Evolutionary conservation across 331 rosid species (phyloP).

Genomic region (Quercus tomentella): DNA sequence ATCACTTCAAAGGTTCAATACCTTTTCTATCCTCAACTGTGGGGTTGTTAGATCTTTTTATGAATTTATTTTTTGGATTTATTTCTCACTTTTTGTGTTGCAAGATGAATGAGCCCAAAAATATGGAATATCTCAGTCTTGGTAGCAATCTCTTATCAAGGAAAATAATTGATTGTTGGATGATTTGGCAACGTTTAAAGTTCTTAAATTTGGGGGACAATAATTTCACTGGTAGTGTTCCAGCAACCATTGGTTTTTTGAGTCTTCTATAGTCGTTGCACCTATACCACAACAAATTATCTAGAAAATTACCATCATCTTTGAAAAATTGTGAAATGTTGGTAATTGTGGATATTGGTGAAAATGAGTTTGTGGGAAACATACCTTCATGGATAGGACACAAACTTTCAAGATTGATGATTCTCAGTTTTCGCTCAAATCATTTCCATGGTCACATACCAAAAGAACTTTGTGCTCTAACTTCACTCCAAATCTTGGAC

Average conservation of each 20-base stretch:
- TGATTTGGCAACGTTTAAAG: not conserved
- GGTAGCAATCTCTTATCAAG: constrained; percentile 10
- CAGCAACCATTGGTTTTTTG: constrained; percentile 7
- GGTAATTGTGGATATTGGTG: constrained; percentile 27
- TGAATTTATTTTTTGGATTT: not conserved
- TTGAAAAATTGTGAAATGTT: constrained; percentile 11
- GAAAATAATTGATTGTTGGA: constrained; percentile 26
- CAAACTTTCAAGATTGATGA: too few species aligned
- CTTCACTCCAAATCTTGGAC: too few species aligned
- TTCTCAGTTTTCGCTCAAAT: too few species aligned
- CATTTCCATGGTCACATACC: too few species aligned
- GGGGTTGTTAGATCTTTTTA: not conserved
- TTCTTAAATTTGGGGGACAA: constrained; percentile 21
- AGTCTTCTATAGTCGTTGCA: not conserved
- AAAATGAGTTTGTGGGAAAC: constrained; percentile 30
- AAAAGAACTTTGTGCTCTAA: too few species aligned
- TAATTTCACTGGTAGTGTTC: not conserved
- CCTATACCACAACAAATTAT: constrained; percentile 25
- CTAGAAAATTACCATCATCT: constrained; percentile 25
- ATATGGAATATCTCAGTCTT: constrained; percentile 4
- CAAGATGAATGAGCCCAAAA: too few species aligned
- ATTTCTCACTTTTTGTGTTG: too few species aligned
- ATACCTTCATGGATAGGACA: constrained; percentile 31
- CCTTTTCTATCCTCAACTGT: not conserved
- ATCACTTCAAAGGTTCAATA: constrained; percentile 4